Base-by-base conservation (phyloP, 331 rosid species). In the Quercus tomentella region DNA sequence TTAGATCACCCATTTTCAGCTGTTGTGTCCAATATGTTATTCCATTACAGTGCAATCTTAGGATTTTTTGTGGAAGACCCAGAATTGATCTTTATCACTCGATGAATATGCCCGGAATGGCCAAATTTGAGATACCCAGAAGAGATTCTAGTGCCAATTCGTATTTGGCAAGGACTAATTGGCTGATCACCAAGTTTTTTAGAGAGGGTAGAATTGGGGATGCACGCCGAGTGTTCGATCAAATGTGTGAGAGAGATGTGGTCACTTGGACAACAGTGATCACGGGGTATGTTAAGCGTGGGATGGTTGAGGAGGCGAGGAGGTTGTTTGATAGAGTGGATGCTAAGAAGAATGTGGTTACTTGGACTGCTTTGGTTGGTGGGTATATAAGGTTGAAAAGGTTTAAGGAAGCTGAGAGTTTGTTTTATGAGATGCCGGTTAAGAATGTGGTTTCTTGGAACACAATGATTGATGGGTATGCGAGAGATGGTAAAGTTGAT, bases 391-490 rank as follows among this genome's bases (percentile, higher is more conserved):
- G 84, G 83, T 33, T 52, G 74, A 60, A 56, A 20, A 75, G 67
- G 74, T 73, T 88, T 49, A 76, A 78, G 77, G 86, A 83, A 55
- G 91, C 87, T 3, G 86, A 84, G 76, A 54, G 63, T 51, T 52
- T 88, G 84, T 88, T 88, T 74, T 45, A 52, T 49, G 74, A 80
- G 75, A 88, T 88, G 91, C 91, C 89, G 1, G 87, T 74, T 69
- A 81, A 76, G 75, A 88, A 85, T 74, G 87, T 88, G 37, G 81
- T 88, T 57, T 85, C 89, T 15, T 88, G 89, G 89, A 85, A 88
- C 81, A 88, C 91, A n/a, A 88, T 88, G 89, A 85, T 88, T 17
- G 91, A 85, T 57, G 91, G 89, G 62, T 85, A 85, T 51, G 84
- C 83, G 0, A 74, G 78, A 37, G 72, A 66, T 58, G 75, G 87